Evolutionary conservation across 768 basidiomycete genomes (phyloP), one percentile per base, ranked within the genome.

Genomic region (Termitomyces sp.): DNA sequence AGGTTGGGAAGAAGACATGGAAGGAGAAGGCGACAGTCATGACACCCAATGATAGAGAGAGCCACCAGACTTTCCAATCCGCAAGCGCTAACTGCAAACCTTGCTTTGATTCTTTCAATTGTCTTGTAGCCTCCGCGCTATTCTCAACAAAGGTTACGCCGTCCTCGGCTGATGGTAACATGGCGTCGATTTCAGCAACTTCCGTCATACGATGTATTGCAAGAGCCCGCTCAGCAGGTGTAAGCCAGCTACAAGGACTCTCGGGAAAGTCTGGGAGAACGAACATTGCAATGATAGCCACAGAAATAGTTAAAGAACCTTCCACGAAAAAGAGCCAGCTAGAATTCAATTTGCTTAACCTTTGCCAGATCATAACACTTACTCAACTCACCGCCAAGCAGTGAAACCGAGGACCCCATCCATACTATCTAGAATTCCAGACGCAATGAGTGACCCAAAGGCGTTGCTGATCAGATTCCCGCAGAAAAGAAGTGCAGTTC

Each of bases 41-140:
- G 62, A 77, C 78, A 14, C 82, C 81, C 56, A 90, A 68, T 3
- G 85, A 78, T 29, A 90, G 55, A 20, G 87, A 78, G 44, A 95
- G 76, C 81, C 82, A 89, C 87, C 91, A 94, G 39, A 94, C 89
- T 68, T 86, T 89, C 87, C 86, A 85, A 65, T 94, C 92, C 20
- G 75, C 76, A 56, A 92, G 48, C 0, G 92, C 88, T 59, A 88
- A 70, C 39, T 72, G 65, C 2, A 94, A 66, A 2, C 90, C 90
- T 24, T 71, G 68, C 14, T 67, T 63, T 16, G 72, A 71, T 5
- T 69, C 59, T 16, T 59, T 47, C 13, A 22, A 46, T 8, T 29
- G 42, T 44, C 59, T 60, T 27, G 53, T 14, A 20, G 22, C 39
- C 27, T 41, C 34, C 26, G n/a, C 32, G 1, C 32, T 26, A 44